phyloP scores from a whole-genome alignment of 768 basidiomycete genomes.

The Russula virescens region DNA sequence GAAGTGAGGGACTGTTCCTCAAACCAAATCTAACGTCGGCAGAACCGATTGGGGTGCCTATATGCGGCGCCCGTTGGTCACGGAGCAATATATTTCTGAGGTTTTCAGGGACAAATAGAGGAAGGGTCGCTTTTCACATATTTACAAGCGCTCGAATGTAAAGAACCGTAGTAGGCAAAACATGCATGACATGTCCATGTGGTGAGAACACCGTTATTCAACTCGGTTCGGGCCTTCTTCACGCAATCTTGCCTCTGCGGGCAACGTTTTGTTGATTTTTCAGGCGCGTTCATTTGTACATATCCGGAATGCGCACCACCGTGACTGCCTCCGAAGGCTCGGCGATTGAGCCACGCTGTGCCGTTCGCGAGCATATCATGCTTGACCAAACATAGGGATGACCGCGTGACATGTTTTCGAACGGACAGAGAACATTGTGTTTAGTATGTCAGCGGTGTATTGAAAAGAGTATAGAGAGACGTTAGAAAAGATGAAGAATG shows the following conservation, averaged over 20 bases:
- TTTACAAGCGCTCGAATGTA: not conserved
- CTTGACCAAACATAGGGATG: not conserved
- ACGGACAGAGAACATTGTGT: not conserved
- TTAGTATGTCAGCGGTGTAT: conserved; percentile 3
- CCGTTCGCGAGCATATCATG: not conserved
- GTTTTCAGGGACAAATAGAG: not conserved
- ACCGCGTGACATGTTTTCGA: not conserved
- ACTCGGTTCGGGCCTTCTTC: not conserved
- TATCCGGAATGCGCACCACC: conserved; percentile 18
- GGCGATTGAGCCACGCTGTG: conserved; percentile 12
- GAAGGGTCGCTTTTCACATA: no score
- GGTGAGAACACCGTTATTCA: not conserved
- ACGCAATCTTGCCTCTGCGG: conserved; percentile 11
- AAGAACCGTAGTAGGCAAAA: not conserved
- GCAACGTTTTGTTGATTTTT: conserved; percentile 1
- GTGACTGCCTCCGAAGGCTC: conserved; percentile 9
- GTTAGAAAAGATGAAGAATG: not conserved
- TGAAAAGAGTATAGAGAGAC: not conserved
- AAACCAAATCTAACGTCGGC: no score
- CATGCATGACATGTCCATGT: not conserved
- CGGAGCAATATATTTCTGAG: not conserved
- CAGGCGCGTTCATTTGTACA: conserved; percentile 22
- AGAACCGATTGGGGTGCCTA: no score
- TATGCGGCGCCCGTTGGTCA: not conserved
- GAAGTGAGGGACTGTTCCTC: no score